Evolutionary conservation across 176 grass and related monocot genomes (phyloP).

Genomic region (Oryza officinalis): DNA sequence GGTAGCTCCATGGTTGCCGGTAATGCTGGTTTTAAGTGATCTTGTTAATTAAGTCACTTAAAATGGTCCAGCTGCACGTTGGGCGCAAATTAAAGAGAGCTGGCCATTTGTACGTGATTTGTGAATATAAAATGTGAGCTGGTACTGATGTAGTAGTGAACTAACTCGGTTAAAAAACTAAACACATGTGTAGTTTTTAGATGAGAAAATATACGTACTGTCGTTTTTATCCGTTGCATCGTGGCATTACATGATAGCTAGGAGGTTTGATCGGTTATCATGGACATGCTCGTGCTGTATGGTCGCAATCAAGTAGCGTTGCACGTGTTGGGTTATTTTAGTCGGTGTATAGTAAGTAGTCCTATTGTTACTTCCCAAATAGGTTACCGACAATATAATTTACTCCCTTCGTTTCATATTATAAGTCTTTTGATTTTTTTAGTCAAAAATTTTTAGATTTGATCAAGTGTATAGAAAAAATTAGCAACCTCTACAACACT

Average conservation of each 20-base stretch:
- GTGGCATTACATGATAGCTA: neutral
- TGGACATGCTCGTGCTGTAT: neutral
- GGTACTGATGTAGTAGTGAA: too few species aligned
- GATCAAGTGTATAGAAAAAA: too few species aligned
- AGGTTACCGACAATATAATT: too few species aligned
- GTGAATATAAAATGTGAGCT: neutral
- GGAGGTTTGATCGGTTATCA: neutral
- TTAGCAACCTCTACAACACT: too few species aligned
- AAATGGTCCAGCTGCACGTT: neutral
- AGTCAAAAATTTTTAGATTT: too few species aligned
- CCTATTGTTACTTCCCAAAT: too few species aligned
- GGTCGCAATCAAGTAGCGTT: too few species aligned
- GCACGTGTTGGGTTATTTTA: neutral
- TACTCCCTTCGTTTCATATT: too few species aligned
- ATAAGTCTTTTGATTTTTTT: too few species aligned
- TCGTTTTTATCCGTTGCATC: neutral
- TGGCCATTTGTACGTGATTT: too few species aligned
- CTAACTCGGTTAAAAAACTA: neutral
- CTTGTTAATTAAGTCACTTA: neutral
- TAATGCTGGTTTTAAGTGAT: neutral
- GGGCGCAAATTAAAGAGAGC: neutral
- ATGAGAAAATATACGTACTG: neutral
- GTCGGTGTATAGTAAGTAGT: neutral
- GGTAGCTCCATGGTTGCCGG: constrained; percentile 28
- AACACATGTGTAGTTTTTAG: neutral